Percentiles rank a stretch among this genome's conserved stretches.
Conservation (phyloP, 768 basidiomycete genomes). For the Lactarius indigo region DNA sequence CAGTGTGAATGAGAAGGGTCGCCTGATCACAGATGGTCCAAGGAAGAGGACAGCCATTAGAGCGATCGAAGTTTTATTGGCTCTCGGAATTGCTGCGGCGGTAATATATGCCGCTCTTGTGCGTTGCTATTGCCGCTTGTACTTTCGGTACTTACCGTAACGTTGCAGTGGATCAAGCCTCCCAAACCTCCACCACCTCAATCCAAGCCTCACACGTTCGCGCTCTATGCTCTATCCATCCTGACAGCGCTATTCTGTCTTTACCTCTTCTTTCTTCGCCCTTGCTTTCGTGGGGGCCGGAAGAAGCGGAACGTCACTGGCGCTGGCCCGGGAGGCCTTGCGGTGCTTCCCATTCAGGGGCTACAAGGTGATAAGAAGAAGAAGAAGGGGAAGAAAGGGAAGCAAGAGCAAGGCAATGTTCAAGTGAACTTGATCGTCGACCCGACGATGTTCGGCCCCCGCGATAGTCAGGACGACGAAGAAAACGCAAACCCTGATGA, state of each 20-base stretch:
- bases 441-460: slow-evolving; percentile 49
- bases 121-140: slow-evolving; percentile 26
- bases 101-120: slow-evolving; percentile 64
- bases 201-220: slow-evolving; percentile 49
- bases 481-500: slow-evolving; percentile 40
- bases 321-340: slow-evolving; percentile 40
- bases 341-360: slow-evolving; percentile 62
- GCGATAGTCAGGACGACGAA: slow-evolving; percentile 30
- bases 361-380: slow-evolving; percentile 44
- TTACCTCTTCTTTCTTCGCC: slow-evolving; percentile 56
- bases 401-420: slow-evolving; percentile 42
- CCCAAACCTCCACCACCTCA: slow-evolving; percentile 50
- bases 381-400: slow-evolving; percentile 36
- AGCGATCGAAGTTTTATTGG: slow-evolving; percentile 46
- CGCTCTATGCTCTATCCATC: slow-evolving; percentile 55
- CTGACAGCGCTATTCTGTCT: slow-evolving; percentile 48
- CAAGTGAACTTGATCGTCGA: slow-evolving; percentile 76
- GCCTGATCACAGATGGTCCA: slow-evolving; percentile 60
- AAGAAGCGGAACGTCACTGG: slow-evolving; percentile 30
- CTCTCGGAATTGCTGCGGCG: slow-evolving; percentile 50
- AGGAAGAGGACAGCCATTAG: slow-evolving; percentile 52
- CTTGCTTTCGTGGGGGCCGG: slow-evolving; percentile 47
- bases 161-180: slow-evolving; percentile 52
- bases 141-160: slow-evolving; percentile 2
- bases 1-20: slow-evolving; percentile 54